Base-by-base conservation (phyloP, 306 rosid genomes). In the Argentina anserina region DNA sequence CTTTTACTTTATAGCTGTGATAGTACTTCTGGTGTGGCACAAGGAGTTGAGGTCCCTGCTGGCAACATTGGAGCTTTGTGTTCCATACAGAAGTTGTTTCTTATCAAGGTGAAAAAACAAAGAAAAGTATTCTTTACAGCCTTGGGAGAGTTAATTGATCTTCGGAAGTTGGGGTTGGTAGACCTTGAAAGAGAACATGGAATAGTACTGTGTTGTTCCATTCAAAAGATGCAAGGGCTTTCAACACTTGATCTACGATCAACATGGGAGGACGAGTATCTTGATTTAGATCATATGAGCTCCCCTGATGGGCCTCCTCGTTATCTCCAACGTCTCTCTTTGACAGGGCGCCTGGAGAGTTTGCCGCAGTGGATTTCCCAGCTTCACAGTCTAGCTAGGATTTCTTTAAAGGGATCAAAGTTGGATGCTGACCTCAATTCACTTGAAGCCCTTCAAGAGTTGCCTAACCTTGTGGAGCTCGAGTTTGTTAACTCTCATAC, bases 401-500 rank as follows among this genome's bases (percentile, higher is more conserved):
- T 74, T 64, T 12, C 50, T 9, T 18, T 74, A 0, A 63, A 31
- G 26, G 25, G 63, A 36, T 76, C 75, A n/a, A 76, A 68, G 23
- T 17, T 59, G 26, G 2, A 9, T 5, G 70, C 36, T 20, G 9
- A 9, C 0, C 17, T 17, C 43, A 43, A 11, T 23, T 39, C 45
- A 42, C 59, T 72, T 9, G 33, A 72, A 7, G 14, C 15, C 29
- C 70, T 73, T 34, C 39, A 47, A 46, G 63, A 18, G 21, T 47
- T 73, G 63, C 61, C 37, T n/a, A 63, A 52, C 34, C 21, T 73
- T 4, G 52, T 33, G 52, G 62, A 73, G 50, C 77, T 73, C 7
- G 42, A 73, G 39, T 7, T 73, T 28, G 47, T 73, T 9, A 62
- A 36, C 14, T 62, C 7, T 36, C 34, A 34, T 13, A 23, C 47